A percentile compares a stretch with the other conserved stretches of the same genome.
Evolutionary conservation across 108 stramenopile genomes (phyloP).

Genomic region (Cyclotella distinguenda): DNA sequence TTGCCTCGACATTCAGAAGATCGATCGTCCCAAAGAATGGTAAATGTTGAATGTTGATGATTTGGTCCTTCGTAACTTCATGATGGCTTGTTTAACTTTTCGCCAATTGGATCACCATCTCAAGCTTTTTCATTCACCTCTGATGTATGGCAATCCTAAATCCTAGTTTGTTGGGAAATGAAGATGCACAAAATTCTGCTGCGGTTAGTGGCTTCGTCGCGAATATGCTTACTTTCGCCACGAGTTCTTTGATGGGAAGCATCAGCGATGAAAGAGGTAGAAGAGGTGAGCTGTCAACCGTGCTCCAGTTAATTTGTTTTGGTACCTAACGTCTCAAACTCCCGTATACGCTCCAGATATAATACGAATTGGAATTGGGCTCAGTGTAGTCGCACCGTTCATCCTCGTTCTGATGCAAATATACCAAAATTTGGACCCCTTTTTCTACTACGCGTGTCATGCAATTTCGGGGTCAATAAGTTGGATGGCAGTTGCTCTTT

Average conservation of each 20-base stretch:
- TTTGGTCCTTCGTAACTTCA: too few relatives aligned
- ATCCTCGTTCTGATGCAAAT: constrained; percentile 61
- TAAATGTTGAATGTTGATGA: too few relatives aligned
- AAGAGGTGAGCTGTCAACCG: constrained; percentile 58
- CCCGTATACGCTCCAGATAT: too few relatives aligned
- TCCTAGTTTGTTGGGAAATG: constrained; percentile 56
- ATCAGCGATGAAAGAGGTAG: constrained; percentile 79
- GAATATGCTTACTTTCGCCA: constrained; percentile 68
- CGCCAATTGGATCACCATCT: too few relatives aligned
- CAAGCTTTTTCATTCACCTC: too few relatives aligned
- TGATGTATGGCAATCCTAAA: too few relatives aligned
- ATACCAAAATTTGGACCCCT: constrained; percentile 52
- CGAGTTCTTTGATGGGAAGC: constrained; percentile 74
- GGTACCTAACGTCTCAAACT: too few relatives aligned
- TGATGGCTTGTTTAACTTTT: too few relatives aligned
- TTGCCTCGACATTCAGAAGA: constrained; percentile 36
- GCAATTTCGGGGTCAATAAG: constrained; percentile 61
- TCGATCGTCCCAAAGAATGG: constrained; percentile 63
- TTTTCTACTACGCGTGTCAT: constrained; percentile 64
- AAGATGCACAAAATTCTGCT: constrained; percentile 74
- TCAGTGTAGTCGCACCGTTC: constrained; percentile 53
- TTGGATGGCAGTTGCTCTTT: constrained; percentile 74
- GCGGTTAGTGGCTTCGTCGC: constrained; percentile 58
- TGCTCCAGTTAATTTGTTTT: too few relatives aligned
- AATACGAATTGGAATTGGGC: constrained; percentile 57